Base-by-base conservation (phyloP, 106 monocot genomes). In the Hemerocallis citrina region DNA sequence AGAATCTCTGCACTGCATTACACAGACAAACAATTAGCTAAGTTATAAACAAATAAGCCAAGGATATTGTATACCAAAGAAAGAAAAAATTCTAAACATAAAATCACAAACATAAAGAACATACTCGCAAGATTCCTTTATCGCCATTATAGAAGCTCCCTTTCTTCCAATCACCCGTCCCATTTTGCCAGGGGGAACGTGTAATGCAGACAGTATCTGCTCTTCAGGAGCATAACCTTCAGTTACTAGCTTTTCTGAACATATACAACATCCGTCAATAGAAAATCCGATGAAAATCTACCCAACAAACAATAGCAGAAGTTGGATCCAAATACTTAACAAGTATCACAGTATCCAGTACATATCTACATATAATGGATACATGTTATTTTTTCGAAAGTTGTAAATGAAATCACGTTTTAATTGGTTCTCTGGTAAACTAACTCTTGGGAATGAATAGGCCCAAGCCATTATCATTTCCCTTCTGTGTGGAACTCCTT, bases 131-230 rank as follows among this genome's bases (percentile, higher is more conserved):
- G 64, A 83, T 67, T 84, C 67, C 72, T 91, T 91, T 29, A 96
- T 57, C 30, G 73, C 61, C 78, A 60, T 34, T 31, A 96, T 96
- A n/a, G 79, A 71, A 16, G 79, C 62, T 51, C 90, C 96, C 72
- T 65, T 79, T 72, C 63, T 96, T 21, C 96, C 96, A 72, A 96
- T 96, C 40, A 96, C 69, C 39, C 80, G 66, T 61, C 90, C 95
- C 96, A 96, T 90, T 79, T 87, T 81, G 42, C 96, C 96, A 69
- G 90, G 74, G 62, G 90, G 96, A 67, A 96, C 79, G 72, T 77
- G 54, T 25, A 96, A 66, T n/a, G 91, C 83, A 41, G 90, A 96
- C 5, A 96, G 70, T 65, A 96, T 91, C 64, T 96, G 87, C 48
- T 62, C 74, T 35, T 79, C 74, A 37, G 79, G 79, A 57, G 24